Percentiles rank a stretch among this genome's conserved stretches.
Evolutionary conservation across 163 green algal species (phyloP).

Genomic region (Chlamydomonas reinhardtii): DNA sequence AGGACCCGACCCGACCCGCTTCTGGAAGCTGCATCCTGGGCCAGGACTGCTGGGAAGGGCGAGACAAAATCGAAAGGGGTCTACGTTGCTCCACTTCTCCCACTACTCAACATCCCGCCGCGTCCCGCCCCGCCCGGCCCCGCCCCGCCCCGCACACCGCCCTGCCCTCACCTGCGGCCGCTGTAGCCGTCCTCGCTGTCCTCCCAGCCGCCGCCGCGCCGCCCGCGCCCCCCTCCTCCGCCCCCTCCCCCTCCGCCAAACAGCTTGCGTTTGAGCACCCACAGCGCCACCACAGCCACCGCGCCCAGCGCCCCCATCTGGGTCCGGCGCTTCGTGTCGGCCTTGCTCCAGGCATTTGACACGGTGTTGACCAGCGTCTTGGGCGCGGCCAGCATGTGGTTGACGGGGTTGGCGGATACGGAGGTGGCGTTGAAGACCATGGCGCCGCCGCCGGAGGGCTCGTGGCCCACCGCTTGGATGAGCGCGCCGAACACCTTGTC

Average conservation of each 20-base stretch:
- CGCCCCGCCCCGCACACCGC: too few species aligned
- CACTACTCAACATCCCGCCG: too few species aligned
- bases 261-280: slow-evolving; percentile 49
- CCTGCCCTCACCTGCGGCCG: neutral
- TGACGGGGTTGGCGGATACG: slow-evolving; percentile 57
- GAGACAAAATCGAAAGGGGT: too few species aligned
- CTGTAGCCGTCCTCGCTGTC: slow-evolving; percentile 19
- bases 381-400: slow-evolving; percentile 43
- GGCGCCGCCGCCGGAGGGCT: slow-evolving; percentile 40
- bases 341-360: slow-evolving; percentile 47
- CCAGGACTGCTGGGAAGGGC: too few species aligned
- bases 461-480: slow-evolving; percentile 59
- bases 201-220: neutral
- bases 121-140: too few species aligned
- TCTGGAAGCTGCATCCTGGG: too few species aligned
- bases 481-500: slow-evolving; percentile 57
- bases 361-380: slow-evolving; percentile 42
- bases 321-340: slow-evolving; percentile 34
- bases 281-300: slow-evolving; percentile 47
- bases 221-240: neutral
- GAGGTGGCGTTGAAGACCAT: slow-evolving; percentile 59
- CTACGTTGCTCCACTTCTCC: too few species aligned
- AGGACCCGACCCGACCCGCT: too few species aligned
- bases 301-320: slow-evolving; percentile 38
- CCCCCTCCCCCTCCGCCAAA: slow-evolving; percentile 38